A percentile compares a stretch with the other conserved stretches of the same genome.
phyloP scores from a whole-genome alignment of 495 filamentous ascomycete species.

The Achaetomiella virescens region DNA sequence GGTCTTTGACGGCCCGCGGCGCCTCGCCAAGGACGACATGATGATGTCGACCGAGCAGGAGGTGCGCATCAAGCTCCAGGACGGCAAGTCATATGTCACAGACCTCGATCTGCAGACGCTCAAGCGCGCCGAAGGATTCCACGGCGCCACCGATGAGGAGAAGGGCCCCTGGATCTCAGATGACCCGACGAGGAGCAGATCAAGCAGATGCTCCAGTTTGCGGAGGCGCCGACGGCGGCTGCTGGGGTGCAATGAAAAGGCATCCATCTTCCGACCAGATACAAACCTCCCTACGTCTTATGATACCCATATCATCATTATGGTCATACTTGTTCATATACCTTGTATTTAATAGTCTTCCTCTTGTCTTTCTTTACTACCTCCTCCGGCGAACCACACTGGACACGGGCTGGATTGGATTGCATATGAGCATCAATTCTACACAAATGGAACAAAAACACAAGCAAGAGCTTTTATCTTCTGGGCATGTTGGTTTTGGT shows the following conservation, averaged over 20 bases:
- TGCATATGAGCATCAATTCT: not conserved
- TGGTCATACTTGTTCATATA: not conserved
- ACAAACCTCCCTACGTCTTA: not conserved
- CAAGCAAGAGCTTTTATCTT: no score
- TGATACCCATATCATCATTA: not conserved
- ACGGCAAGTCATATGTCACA: conserved; percentile 73
- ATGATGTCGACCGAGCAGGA: conserved; percentile 95
- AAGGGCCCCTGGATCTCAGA: conserved; percentile 70
- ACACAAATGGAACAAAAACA: not conserved
- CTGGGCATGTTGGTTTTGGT: not conserved
- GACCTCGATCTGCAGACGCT: conserved; percentile 91
- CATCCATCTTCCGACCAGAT: not conserved
- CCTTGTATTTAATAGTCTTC: conserved; percentile 4
- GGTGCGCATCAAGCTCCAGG: conserved; percentile 72
- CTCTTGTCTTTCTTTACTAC: not conserved
- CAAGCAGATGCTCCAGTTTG: conserved; percentile 38
- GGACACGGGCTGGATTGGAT: conserved; percentile 7
- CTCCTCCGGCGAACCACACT: conserved; percentile 9
- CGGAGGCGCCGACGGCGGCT: conserved; percentile 9
- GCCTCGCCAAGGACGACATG: conserved; percentile 98
- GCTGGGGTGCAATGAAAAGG: conserved; percentile 5
- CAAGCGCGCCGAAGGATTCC: conserved; percentile 76
- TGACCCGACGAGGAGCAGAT: conserved; percentile 45
- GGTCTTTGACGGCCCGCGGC: conserved; percentile 82
- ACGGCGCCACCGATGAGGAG: conserved; percentile 69